Evolutionary conservation across 2,329 filamentous ascomycete species (phyloP), one percentile per base, ranked within the genome.

Genomic region (Dichotomopilus funicola): DNA sequence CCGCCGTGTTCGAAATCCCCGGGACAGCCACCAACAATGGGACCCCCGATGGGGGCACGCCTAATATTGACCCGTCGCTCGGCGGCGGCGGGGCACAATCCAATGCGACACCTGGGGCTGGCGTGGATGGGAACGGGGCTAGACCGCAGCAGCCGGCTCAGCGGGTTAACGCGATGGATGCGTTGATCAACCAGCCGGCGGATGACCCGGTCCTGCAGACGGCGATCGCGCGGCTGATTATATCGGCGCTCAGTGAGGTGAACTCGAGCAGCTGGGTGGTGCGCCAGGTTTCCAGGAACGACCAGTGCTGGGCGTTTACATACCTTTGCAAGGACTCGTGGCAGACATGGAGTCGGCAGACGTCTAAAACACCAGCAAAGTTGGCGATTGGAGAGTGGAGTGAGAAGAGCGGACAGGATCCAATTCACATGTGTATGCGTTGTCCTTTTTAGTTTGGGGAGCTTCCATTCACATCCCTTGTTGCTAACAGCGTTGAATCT

Each of bases 281-380:
- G 34, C 70, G 75, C 19, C 70, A 76, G 13, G 70, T 78, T 19
- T 73, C 74, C 31, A 70, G 74, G 11, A 70, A 65, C 6, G 59
- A 72, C 0, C 73, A 78, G 45, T 78, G 79, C 5, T 82, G 80
- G 79, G 72, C 70, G 1, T 76, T 83, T 53, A 74, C 71, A 3
- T 83, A 79, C 59, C 66, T 74, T 13, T 84, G 81, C 70, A 77
- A 73, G 55, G 71, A 77, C 58, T 83, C 81, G 2, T 68, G 73
- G 43, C 72, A 75, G 58, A 71, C 73, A 38, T 83, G 81, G 81
- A 71, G 65, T 40, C 73, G 73, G 19, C 74, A 77, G 59, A 69
- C 73, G 58, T 67, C 70, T 5, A 78, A 77, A 64, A 70, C 63
- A 19, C 62, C 70, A 12, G 61, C 68, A 12, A 75, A 72, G 57